Percentiles rank a stretch among this genome's conserved stretches.
Conservation (phyloP, 2,329 filamentous ascomycete species). For the Ophiostoma sp. region DNA sequence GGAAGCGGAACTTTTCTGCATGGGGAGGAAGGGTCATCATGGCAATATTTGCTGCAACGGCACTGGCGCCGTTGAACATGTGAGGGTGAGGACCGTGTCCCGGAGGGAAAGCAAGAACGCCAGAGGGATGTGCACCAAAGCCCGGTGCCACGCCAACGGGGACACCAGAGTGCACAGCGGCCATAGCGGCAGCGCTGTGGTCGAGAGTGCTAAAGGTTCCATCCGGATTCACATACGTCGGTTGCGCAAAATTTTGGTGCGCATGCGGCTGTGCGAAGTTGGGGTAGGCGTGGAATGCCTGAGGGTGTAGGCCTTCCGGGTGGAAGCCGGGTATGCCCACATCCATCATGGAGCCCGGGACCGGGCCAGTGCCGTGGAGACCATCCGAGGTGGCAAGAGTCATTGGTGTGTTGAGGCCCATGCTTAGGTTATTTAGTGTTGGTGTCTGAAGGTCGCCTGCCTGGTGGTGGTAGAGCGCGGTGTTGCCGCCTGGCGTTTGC, state of each 20-base stretch:
- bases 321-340: constrained; percentile 61
- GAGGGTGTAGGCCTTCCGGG: constrained; percentile 37
- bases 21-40: constrained; percentile 48
- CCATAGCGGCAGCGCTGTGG: constrained; percentile 46
- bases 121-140: constrained; percentile 15
- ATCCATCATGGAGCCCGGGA: constrained; percentile 50
- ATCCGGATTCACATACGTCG: constrained; percentile 74
- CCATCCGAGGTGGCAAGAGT: constrained; percentile 66
- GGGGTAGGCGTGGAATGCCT: constrained; percentile 58
- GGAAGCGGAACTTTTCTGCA: constrained; percentile 76
- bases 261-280: constrained; percentile 62
- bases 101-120: constrained; percentile 19
- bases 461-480: constrained; percentile 74
- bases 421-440: constrained; percentile 61
- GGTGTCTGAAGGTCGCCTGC: constrained; percentile 85
- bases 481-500: constrained; percentile 74
- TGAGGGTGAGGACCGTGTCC: constrained; percentile 20
- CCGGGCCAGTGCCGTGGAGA: constrained; percentile 51
- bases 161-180: constrained; percentile 54
- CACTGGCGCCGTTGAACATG: constrained; percentile 12
- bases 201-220: constrained; percentile 59
- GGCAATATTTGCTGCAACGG: constrained; percentile 31
- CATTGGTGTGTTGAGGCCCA: constrained; percentile 75
- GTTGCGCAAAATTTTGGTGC: constrained; percentile 62
- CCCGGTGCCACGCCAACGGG: constrained; percentile 30